Evolutionary conservation across 768 basidiomycete genomes (phyloP).

Genomic region (Sistotremastrum niveocremeum): DNA sequence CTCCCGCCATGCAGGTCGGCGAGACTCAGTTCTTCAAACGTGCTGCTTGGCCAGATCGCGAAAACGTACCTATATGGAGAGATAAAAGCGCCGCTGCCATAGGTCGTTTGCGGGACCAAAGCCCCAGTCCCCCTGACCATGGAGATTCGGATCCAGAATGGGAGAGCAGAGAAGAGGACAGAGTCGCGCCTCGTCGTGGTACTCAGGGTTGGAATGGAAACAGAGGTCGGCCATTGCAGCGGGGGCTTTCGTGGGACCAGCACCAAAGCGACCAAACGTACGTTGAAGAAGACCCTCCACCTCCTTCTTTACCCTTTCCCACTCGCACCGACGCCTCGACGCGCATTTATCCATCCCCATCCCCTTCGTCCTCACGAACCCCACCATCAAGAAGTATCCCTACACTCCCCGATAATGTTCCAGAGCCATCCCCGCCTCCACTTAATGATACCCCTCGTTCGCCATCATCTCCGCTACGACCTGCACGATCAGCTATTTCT

Average conservation of each 20-base stretch:
- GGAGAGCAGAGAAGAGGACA: no score
- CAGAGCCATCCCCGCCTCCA: neutral
- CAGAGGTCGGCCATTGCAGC: no score
- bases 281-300: slow-evolving; percentile 2
- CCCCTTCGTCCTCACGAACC: neutral
- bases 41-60: slow-evolving; percentile 75
- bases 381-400: neutral
- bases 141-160: neutral
- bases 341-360: no score
- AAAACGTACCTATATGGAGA: slow-evolving; percentile 53
- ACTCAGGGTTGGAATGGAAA: no score
- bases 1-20: slow-evolving; percentile 39
- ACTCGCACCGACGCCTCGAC: neutral
- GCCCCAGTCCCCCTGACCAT: slow-evolving; percentile 10
- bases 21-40: slow-evolving; percentile 68
- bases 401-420: neutral
- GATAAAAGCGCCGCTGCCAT: slow-evolving; percentile 52
- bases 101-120: slow-evolving; percentile 41
- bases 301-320: neutral
- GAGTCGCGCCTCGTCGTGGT: no score
- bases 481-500: slow-evolving; percentile 11
- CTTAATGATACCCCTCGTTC: neutral
- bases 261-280: neutral
- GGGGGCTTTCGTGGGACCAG: no score
- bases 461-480: neutral